Conservation (phyloP, 441 rosid genomes). For the Dalechampia spathulata region DNA sequence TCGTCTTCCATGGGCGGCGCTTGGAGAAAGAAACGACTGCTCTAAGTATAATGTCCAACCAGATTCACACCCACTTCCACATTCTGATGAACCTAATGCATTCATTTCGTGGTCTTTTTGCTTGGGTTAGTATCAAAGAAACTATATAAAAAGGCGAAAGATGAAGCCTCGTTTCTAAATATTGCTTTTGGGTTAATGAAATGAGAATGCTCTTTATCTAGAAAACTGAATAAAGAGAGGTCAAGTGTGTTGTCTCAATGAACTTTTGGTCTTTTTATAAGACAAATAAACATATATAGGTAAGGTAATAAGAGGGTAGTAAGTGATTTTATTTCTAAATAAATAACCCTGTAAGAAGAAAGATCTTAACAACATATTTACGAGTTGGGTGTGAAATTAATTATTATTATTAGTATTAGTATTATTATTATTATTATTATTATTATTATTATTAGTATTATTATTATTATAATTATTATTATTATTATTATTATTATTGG, state of each 20-base stretch:
- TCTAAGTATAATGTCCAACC: constrained; percentile 95
- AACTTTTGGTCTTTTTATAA: background rate
- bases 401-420: no score
- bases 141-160: no score
- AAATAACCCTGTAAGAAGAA: no score
- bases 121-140: no score
- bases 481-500: no score
- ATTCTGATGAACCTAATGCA: constrained; percentile 43
- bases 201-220: background rate
- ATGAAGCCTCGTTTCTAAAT: no score
- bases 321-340: no score
- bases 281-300: background rate
- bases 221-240: background rate
- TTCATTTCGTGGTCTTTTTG: constrained; percentile 23
- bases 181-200: background rate
- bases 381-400: no score
- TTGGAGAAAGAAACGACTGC: constrained; percentile 47
- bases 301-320: background rate
- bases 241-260: background rate
- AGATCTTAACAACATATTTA: no score
- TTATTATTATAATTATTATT: no score
- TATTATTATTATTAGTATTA: no score
- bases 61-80: constrained; percentile 82
- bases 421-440: no score
- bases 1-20: constrained; percentile 13